phyloP scores from a whole-genome alignment of 306 rosid species.

The Glycine tomentella region DNA sequence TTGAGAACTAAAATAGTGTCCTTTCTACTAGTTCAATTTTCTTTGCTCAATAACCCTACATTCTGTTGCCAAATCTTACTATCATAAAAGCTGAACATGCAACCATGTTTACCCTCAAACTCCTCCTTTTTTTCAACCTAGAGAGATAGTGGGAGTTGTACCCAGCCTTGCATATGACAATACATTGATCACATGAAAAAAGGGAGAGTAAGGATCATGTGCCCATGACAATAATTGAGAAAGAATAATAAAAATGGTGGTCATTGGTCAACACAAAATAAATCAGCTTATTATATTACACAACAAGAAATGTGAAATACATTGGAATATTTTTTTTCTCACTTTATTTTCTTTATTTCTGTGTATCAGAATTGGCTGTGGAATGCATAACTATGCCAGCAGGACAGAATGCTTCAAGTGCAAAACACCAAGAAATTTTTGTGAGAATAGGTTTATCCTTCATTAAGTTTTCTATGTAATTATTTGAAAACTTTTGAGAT shows the following conservation, averaged over 20 bases:
- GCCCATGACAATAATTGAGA: conserved; percentile 10
- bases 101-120: background rate
- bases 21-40: background rate
- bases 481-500: too few relatives aligned
- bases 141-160: too few relatives aligned
- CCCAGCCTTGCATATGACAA: too few relatives aligned
- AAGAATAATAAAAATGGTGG: background rate
- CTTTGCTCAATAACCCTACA: background rate
- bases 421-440: conserved; percentile 68
- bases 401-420: conserved; percentile 82
- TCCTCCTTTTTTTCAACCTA: background rate
- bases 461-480: background rate
- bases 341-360: conserved; percentile 12
- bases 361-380: conserved; percentile 74
- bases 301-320: conserved; percentile 2
- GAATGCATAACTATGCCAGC: conserved; percentile 89
- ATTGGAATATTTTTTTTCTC: background rate
- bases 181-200: background rate
- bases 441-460: conserved; percentile 47
- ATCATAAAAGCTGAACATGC: background rate
- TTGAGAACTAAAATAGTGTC: background rate
- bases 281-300: background rate
- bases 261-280: background rate
- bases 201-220: conserved; percentile 2
- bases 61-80: background rate